Evolutionary conservation across 495 filamentous ascomycete genomes (phyloP).

Genomic region (Amniculicola lignicola): DNA sequence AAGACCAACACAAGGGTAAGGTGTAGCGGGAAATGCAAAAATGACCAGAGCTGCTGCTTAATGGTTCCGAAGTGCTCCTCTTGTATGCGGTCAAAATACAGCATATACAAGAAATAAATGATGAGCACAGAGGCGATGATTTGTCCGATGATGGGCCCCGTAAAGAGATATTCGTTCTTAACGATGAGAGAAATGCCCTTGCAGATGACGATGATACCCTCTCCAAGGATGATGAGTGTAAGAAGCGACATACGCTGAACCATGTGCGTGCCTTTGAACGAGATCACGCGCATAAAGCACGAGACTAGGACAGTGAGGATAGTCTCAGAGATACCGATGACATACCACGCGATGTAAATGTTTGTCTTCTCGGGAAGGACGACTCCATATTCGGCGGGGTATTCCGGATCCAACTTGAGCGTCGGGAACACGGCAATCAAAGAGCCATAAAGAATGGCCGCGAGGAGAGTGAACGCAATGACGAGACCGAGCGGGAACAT

Average conservation of each 20-base stretch:
- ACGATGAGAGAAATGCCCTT: conserved; percentile 56
- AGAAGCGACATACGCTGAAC: conserved; percentile 64
- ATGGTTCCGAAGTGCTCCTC: conserved; percentile 53
- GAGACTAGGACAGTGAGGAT: conserved; percentile 55
- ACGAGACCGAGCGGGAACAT: conserved; percentile 19
- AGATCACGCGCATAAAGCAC: conserved; percentile 52
- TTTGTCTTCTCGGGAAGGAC: conserved; percentile 41
- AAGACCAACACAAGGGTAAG: conserved; percentile 60
- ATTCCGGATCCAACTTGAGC: neutral
- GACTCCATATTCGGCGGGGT: neutral
- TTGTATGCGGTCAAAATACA: conserved; percentile 63
- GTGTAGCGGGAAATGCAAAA: conserved; percentile 70
- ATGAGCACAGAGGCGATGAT: conserved; percentile 39
- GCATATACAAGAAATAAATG: conserved; percentile 64
- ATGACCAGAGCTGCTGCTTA: conserved; percentile 60
- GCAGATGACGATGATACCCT: conserved; percentile 55
- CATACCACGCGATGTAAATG: conserved; percentile 60
- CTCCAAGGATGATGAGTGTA: conserved; percentile 67
- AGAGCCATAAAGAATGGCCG: conserved; percentile 28
- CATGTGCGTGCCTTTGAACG: conserved; percentile 63
- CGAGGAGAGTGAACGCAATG: conserved; percentile 23
- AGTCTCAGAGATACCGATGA: conserved; percentile 55
- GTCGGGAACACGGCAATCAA: conserved; percentile 24
- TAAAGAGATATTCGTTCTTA: conserved; percentile 52
- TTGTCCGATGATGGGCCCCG: conserved; percentile 48